Conservation (phyloP, 768 basidiomycete species). For the Pisolithus orientalis region DNA sequence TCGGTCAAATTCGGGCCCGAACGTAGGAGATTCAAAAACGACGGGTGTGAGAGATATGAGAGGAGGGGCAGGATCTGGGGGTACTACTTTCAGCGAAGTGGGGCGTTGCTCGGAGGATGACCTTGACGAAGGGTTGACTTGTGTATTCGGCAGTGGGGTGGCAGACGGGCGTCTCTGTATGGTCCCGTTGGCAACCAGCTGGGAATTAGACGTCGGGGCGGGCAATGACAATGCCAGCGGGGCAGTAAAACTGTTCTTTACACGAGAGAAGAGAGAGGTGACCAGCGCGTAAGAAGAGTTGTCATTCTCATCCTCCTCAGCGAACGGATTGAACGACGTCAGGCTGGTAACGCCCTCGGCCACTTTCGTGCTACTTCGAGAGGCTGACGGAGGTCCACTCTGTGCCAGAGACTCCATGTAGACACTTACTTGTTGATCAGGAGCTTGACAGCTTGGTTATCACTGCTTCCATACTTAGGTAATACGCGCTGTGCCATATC, state of each 20-base stretch:
- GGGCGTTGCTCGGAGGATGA: conserved; percentile 49
- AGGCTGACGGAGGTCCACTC: conserved; percentile 39
- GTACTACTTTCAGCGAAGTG: conserved; percentile 47
- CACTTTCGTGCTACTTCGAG: conserved; percentile 54
- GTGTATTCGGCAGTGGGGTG: conserved; percentile 35
- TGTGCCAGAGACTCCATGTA: conserved; percentile 32
- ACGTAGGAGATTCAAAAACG: conserved; percentile 71
- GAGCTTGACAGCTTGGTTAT: no score
- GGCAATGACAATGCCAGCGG: conserved; percentile 52
- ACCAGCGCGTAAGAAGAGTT: conserved; percentile 82
- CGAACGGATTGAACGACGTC: conserved; percentile 87
- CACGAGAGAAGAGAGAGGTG: conserved; percentile 70
- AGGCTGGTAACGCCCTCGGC: conserved; percentile 61
- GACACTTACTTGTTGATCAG: background rate
- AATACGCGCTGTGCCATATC: no score
- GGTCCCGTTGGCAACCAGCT: conserved; percentile 23
- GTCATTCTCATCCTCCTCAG: conserved; percentile 89
- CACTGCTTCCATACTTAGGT: no score
- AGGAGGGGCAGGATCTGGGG: conserved; percentile 64
- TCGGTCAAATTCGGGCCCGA: conserved; percentile 57
- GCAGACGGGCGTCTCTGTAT: conserved; percentile 62
- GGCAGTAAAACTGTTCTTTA: conserved; percentile 73
- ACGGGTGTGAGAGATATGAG: conserved; percentile 83
- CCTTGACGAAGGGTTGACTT: conserved; percentile 43
- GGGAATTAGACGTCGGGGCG: conserved; percentile 28